Evolutionary conservation across 345 rosid genomes (phyloP), one percentile per base, ranked within the genome.

Genomic region (Psidium guajava): DNA sequence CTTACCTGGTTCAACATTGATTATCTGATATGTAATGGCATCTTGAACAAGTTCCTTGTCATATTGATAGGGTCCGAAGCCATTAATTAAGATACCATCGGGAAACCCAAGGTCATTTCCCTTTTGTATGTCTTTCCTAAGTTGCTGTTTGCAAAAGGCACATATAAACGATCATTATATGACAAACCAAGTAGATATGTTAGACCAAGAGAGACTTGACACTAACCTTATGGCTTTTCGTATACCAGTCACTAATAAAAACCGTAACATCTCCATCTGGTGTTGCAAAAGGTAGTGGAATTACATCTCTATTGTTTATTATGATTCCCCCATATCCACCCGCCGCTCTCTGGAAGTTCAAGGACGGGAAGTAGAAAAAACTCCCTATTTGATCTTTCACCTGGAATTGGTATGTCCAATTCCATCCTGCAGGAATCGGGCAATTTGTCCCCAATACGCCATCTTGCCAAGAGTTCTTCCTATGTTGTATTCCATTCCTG

Each of bases 401-500:
- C 90, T 94, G 98, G 87, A 96, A 93, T 87, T 93, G 90, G 54
- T 93, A 96, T 52, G 98, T 96, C 96, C 98, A 95, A 85, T 93
- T 96, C 93, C 94, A 90, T 82, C 98, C 96, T 49, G 96, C 89
- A 83, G 93, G 95, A 55, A 96, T 95, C 13, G 98, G 98, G 85
- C 99, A 95, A 90, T 94, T 96, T 52, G 99, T 93, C 84, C 98
- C 99, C 44, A 87, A 88, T 83, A 95, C 98, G 82, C 98, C 98
- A 83, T 96, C 98, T 89, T 95, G 96, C 99, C 99, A 94, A 85
- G 96, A 93, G 87, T 95, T 94, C 88, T 93, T 94, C 89, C 98
- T 89, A 51, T 92, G 93, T 55, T 96, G 98, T 85, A 94, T 54
- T 6, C 96, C 96, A 89, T 96, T 95, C 95, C 54, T 84, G 80